Percentiles rank a stretch among this genome's conserved stretches.
Evolutionary conservation across 2,329 filamentous ascomycete genomes (phyloP).

Genomic region (Scolecobasidium constrictum): DNA sequence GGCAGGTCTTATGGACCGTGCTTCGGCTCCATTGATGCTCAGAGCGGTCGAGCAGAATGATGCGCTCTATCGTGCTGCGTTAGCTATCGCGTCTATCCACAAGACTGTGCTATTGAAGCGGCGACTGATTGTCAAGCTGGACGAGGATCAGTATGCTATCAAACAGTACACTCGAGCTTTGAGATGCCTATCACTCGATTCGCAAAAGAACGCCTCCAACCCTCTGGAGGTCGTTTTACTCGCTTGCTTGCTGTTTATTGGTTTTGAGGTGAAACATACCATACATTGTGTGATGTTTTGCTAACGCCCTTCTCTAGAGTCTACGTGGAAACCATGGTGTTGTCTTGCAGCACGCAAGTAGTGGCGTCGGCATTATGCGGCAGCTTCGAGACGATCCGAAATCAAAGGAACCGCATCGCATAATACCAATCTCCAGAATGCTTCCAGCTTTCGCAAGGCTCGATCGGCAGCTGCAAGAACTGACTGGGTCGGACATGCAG

Average conservation of each 20-base stretch:
- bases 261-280: neutral
- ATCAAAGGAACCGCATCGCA: neutral
- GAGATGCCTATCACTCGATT: neutral
- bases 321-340: neutral
- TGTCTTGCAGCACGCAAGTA: constrained; percentile 3
- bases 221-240: neutral
- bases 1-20: neutral
- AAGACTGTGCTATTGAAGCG: neutral
- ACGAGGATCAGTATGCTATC: constrained; percentile 5
- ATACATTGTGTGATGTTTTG: neutral
- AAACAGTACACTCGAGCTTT: constrained; percentile 3
- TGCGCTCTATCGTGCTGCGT: neutral
- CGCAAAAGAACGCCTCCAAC: neutral
- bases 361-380: neutral
- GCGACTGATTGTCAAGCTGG: neutral
- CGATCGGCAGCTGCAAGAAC: neutral
- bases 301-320: neutral
- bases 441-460: constrained; percentile 1
- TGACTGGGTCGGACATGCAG: neutral
- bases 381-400: neutral
- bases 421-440: neutral
- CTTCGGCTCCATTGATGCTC: neutral
- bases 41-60: constrained; percentile 3
- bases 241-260: constrained; percentile 4
- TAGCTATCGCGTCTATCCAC: constrained; percentile 3